A percentile compares a stretch with the other conserved stretches of the same genome.
phyloP scores from a whole-genome alignment of 176 grass and related monocot species.

The Eremochloa ophiuroides region DNA sequence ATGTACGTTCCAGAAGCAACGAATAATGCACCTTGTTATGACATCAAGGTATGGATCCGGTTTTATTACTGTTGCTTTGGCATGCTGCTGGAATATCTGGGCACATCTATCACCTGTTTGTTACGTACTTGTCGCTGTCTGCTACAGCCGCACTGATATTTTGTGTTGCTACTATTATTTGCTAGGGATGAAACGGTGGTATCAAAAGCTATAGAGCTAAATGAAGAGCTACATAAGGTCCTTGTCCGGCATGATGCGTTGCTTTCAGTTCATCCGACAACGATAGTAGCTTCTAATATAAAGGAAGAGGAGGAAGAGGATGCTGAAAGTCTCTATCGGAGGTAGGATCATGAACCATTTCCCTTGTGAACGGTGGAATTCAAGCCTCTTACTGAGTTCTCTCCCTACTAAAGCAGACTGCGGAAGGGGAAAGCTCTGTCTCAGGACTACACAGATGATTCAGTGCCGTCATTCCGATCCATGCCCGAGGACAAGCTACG shows the following conservation, averaged over 20 bases:
- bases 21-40: constrained; percentile 94
- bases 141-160: constrained; percentile 9
- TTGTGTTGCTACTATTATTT: constrained; percentile 6
- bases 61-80: constrained; percentile 1
- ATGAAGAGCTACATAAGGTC: constrained; percentile 76
- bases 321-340: constrained; percentile 75
- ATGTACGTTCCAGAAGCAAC: constrained; percentile 94
- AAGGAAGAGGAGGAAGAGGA: constrained; percentile 83
- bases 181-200: constrained; percentile 75
- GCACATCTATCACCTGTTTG: not conserved
- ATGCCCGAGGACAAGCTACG: constrained; percentile 73
- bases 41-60: constrained; percentile 52
- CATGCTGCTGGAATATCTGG: not conserved
- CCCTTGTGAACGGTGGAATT: not conserved
- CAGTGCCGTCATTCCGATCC: constrained; percentile 37
- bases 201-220: constrained; percentile 82
- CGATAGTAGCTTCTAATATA: constrained; percentile 42
- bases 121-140: not conserved
- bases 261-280: constrained; percentile 75
- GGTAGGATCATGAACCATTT: constrained; percentile 32
- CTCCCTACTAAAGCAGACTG: constrained; percentile 40
- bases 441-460: constrained; percentile 46
- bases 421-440: constrained; percentile 85
- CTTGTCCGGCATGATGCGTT: constrained; percentile 68
- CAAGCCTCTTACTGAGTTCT: not conserved